Conservation (phyloP, 2,329 filamentous ascomycete genomes). For the Ceratocystis alfenasii region DNA sequence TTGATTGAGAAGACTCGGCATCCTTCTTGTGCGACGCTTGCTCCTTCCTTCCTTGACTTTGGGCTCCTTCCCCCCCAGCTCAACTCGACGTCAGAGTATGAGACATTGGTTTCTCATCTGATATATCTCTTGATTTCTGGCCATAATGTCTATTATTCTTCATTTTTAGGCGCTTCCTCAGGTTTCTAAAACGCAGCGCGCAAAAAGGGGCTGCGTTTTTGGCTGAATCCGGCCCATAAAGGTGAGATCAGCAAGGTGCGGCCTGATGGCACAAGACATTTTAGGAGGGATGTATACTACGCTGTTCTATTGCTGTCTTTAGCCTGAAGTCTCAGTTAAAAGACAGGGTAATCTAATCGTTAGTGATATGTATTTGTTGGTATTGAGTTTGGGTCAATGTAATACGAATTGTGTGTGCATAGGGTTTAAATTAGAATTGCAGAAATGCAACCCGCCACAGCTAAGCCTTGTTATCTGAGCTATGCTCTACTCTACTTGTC, state of each 20-base stretch:
- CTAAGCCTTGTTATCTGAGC: too few species aligned
- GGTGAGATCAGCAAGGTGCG: background rate
- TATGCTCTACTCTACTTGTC: too few species aligned
- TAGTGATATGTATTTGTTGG: background rate
- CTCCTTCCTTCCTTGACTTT: background rate
- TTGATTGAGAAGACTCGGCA: background rate
- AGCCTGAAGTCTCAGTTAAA: background rate
- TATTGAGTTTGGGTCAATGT: background rate
- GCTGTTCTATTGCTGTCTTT: background rate
- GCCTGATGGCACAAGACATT: background rate
- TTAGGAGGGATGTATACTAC: background rate
- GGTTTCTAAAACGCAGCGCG: background rate
- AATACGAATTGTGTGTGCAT: conserved; percentile 23
- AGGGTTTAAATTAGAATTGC: background rate
- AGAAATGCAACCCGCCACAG: too few species aligned
- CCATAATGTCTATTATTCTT: background rate
- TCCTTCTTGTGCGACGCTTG: conserved; percentile 4
- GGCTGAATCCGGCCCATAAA: background rate
- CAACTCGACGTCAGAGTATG: background rate
- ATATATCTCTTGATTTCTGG: background rate
- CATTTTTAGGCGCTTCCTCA: background rate
- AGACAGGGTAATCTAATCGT: background rate
- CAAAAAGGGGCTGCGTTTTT: background rate
- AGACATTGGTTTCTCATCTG: background rate
- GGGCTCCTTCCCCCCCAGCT: background rate